Percentiles rank a stretch among this genome's conserved stretches.
Evolutionary conservation across 2,329 filamentous ascomycete genomes (phyloP).

Genomic region (Fusarium algeriense): DNA sequence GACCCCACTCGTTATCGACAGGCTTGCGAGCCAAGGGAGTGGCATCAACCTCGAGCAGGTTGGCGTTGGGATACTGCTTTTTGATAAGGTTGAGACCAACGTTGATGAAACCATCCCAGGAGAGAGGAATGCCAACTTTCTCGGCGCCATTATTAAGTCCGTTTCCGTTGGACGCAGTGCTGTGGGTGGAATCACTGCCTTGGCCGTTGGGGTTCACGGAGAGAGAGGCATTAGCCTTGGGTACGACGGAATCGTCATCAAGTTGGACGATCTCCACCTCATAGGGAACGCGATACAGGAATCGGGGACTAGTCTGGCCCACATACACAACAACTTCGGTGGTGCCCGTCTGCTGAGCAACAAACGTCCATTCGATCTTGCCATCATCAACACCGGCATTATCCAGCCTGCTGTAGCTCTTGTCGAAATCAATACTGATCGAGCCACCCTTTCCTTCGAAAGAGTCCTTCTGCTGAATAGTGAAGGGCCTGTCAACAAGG

Average conservation of each 20-base stretch:
- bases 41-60: slow-evolving; percentile 24
- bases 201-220: background rate
- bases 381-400: slow-evolving; percentile 14
- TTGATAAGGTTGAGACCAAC: slow-evolving; percentile 21
- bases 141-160: background rate
- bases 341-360: slow-evolving; percentile 1
- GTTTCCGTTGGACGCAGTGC: background rate
- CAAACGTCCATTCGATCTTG: slow-evolving; percentile 23
- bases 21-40: slow-evolving; percentile 8
- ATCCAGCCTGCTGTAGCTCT: background rate
- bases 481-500: background rate
- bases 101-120: slow-evolving; percentile 31
- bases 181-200: background rate
- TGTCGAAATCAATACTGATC: slow-evolving; percentile 19
- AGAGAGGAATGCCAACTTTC: slow-evolving; percentile 6
- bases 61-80: slow-evolving; percentile 14
- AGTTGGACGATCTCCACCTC: background rate
- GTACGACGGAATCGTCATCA: background rate
- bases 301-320: slow-evolving; percentile 54
- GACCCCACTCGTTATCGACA: slow-evolving; percentile 23
- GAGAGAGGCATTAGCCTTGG: background rate
- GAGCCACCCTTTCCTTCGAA: slow-evolving; percentile 20
- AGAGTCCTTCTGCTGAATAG: slow-evolving; percentile 10
- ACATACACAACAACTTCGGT: slow-evolving; percentile 46
- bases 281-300: slow-evolving; percentile 52